Evolutionary conservation across 768 basidiomycete species (phyloP).

Genomic region (Cystobasidium onofrii): DNA sequence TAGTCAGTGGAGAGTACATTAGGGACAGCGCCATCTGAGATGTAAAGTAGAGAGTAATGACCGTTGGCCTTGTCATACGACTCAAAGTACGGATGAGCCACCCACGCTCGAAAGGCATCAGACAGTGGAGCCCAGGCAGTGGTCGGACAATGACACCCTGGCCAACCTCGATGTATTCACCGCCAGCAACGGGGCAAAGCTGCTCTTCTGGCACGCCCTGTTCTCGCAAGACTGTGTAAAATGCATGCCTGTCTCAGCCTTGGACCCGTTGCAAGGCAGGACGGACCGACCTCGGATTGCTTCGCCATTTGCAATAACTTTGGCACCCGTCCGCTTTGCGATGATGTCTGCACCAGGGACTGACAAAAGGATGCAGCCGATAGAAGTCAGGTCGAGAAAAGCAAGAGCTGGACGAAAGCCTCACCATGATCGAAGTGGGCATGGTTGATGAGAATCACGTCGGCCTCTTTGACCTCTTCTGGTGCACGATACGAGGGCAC

Average conservation of each 20-base stretch:
- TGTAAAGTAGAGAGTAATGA: too few relatives aligned
- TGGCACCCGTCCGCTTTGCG: slow-evolving; percentile 7
- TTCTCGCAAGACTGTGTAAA: background rate
- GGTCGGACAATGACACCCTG: background rate
- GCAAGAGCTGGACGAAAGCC: background rate
- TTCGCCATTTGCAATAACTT: slow-evolving; percentile 8
- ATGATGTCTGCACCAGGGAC: slow-evolving; percentile 11
- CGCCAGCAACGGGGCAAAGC: background rate
- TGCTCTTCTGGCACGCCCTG: background rate
- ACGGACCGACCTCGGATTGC: background rate
- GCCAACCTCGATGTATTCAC: background rate
- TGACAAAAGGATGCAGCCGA: background rate
- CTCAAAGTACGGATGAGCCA: too few relatives aligned
- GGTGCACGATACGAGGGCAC: background rate
- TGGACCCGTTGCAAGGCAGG: too few relatives aligned
- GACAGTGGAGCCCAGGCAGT: slow-evolving; percentile 3
- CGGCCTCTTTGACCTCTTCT: background rate
- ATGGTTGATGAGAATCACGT: slow-evolving; percentile 8
- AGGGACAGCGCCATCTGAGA: background rate
- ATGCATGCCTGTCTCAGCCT: background rate
- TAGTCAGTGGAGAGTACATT: background rate
- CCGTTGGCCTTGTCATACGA: background rate
- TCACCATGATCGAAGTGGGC: background rate
- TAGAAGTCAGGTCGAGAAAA: background rate
- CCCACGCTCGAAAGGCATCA: background rate